Evolutionary conservation across 2,329 filamentous ascomycete genomes (phyloP).

Genomic region (Pseudopithomyces chartarum): DNA sequence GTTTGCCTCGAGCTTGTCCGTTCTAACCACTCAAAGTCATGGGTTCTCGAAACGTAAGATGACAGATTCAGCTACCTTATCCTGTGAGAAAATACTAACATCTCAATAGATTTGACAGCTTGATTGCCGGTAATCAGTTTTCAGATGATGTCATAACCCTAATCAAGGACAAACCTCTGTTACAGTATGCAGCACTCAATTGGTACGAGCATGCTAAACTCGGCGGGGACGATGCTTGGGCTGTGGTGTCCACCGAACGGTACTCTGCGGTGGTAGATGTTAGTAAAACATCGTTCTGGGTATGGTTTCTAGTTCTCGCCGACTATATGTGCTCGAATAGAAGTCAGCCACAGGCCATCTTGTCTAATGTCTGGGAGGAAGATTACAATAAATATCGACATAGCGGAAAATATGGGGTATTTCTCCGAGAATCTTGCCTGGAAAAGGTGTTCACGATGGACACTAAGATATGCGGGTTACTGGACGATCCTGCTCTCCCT

Average conservation of each 20-base stretch:
- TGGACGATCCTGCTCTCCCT: background rate
- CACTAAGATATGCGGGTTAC: background rate
- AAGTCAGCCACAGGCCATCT: background rate
- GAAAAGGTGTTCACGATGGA: background rate
- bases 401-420: background rate
- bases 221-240: background rate
- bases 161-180: background rate
- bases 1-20: background rate
- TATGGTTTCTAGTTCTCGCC: slow-evolving; percentile 1
- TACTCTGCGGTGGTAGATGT: background rate
- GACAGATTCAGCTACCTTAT: too few relatives aligned
- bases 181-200: background rate
- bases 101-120: background rate
- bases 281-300: slow-evolving; percentile 1
- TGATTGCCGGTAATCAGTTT: background rate
- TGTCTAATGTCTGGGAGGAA: background rate
- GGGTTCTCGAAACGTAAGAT: background rate
- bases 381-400: background rate
- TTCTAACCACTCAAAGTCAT: background rate
- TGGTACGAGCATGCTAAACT: slow-evolving; percentile 5
- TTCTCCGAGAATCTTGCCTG: background rate
- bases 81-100: background rate
- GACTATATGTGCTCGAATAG: background rate
- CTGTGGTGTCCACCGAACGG: background rate
- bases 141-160: background rate